Evolutionary conservation across 2,329 filamentous ascomycete genomes (phyloP).

Genomic region (Zarea fungicola): DNA sequence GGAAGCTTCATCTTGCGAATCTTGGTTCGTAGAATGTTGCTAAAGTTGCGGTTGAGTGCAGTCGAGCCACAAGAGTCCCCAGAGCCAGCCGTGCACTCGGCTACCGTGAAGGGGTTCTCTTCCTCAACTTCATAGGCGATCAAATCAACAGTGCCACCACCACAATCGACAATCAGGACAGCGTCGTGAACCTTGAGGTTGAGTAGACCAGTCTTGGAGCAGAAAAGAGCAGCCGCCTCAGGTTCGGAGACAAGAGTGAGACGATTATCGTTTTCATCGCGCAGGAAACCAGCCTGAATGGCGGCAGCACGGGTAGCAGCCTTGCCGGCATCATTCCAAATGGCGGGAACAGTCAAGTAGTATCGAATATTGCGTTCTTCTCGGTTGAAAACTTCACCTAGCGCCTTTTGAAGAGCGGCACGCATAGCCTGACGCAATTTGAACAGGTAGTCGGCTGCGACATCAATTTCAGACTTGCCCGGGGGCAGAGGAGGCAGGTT

Average conservation of each 20-base stretch:
- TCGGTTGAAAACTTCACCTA: slow-evolving; percentile 95
- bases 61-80: slow-evolving; percentile 98
- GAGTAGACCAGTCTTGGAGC: slow-evolving; percentile 90
- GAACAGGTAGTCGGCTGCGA: slow-evolving; percentile 98
- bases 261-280: slow-evolving; percentile 96
- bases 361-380: slow-evolving; percentile 98
- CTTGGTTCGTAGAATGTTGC: slow-evolving; percentile 94
- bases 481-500: slow-evolving; percentile 95
- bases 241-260: slow-evolving; percentile 93
- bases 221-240: slow-evolving; percentile 95
- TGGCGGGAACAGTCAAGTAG: slow-evolving; percentile 96
- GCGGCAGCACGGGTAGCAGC: slow-evolving; percentile 92
- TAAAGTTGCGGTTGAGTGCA: slow-evolving; percentile 95
- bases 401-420: slow-evolving; percentile 88
- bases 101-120: slow-evolving; percentile 93
- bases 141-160: slow-evolving; percentile 96
- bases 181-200: slow-evolving; percentile 98
- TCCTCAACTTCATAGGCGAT: slow-evolving; percentile 99
- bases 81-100: slow-evolving; percentile 93
- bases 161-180: slow-evolving; percentile 96
- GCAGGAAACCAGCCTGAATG: slow-evolving; percentile 92
- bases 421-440: slow-evolving; percentile 97
- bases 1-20: slow-evolving; percentile 99
- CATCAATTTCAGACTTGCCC: slow-evolving; percentile 97
- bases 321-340: slow-evolving; percentile 99